These are phyloP conservation scores for Ampelocalamus luodianensis DNA, from an alignment of 176 grass and related monocot genomes.

Conservation along the genomic window DNA sequence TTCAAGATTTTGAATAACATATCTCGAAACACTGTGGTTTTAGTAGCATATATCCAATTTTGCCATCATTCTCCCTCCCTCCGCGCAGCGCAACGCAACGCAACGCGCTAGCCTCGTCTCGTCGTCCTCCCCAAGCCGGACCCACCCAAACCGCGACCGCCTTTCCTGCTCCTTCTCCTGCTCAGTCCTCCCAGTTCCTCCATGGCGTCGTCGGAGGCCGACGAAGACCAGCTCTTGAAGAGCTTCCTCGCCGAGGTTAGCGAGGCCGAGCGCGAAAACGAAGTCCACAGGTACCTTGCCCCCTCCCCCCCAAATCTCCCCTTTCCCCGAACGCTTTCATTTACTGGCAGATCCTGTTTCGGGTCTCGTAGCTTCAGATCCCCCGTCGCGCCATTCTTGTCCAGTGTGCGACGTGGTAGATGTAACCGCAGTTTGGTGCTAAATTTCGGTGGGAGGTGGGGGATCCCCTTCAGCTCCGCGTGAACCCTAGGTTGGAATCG, in stretches of 20 bases:
- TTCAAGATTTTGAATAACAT: too few relatives aligned
- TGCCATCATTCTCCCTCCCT: neutral
- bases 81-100: too few relatives aligned
- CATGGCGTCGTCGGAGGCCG: conserved; percentile 69
- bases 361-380: conserved; percentile 41
- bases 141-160: conserved; percentile 4
- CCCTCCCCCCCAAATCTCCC: neutral
- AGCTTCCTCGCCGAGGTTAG: conserved; percentile 94
- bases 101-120: neutral
- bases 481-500: conserved; percentile 43
- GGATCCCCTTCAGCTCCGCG: neutral
- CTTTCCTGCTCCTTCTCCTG: neutral
- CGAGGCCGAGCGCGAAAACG: conserved; percentile 92
- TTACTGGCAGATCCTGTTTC: neutral
- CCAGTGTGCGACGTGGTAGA: neutral
- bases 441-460: conserved; percentile 3
- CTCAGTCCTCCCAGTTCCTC: neutral
- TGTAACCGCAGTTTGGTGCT: neutral
- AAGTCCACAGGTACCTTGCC: conserved; percentile 63
- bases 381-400: neutral
- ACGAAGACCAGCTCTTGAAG: conserved; percentile 84
- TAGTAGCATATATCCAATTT: too few relatives aligned
- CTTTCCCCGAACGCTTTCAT: conserved; percentile 6
- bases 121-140: neutral
- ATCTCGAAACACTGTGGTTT: too few relatives aligned